Percentiles rank a stretch among this genome's conserved stretches.
Conservation (phyloP, 768 basidiomycete genomes). For the Lentinula aciculospora region DNA sequence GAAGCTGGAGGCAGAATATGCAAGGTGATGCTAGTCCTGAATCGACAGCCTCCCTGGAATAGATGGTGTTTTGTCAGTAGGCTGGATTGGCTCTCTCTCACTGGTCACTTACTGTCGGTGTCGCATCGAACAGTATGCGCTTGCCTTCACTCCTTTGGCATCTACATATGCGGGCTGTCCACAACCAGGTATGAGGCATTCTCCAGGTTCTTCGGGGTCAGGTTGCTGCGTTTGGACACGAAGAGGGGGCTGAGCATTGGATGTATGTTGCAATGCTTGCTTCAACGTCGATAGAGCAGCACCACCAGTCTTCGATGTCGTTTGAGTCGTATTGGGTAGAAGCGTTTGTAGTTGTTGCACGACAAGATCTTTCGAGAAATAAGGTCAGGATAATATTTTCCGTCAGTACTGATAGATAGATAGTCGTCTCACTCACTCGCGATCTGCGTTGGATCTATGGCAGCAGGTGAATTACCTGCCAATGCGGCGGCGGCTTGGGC, state of each 20-base stretch:
- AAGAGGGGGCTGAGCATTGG: background rate
- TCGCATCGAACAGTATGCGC: constrained; percentile 53
- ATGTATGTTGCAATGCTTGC: background rate
- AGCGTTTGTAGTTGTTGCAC: constrained; percentile 33
- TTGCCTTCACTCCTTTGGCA: constrained; percentile 41
- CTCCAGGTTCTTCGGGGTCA: constrained; percentile 29
- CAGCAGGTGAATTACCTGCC: background rate
- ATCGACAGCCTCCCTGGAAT: constrained; percentile 53
- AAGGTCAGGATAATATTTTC: background rate
- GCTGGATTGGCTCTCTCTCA: constrained; percentile 2
- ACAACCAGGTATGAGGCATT: constrained; percentile 54
- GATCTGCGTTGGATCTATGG: constrained; percentile 8
- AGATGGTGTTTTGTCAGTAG: background rate
- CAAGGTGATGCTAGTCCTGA: constrained; percentile 47
- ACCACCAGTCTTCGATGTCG: background rate
- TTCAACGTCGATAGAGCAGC: background rate
- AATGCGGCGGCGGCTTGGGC: constrained; percentile 3
- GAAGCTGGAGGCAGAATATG: constrained; percentile 59
- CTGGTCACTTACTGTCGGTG: constrained; percentile 53
- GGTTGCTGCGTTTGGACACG: background rate
- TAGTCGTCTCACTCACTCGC: constrained; percentile 5
- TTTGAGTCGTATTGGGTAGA: background rate
- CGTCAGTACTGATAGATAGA: background rate
- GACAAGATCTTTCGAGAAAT: constrained; percentile 29
- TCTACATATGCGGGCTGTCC: constrained; percentile 52